A percentile compares a stretch with the other conserved stretches of the same genome.
phyloP scores from a whole-genome alignment of 2,329 filamentous ascomycete genomes.

The Emmonsiellopsis sp. region DNA sequence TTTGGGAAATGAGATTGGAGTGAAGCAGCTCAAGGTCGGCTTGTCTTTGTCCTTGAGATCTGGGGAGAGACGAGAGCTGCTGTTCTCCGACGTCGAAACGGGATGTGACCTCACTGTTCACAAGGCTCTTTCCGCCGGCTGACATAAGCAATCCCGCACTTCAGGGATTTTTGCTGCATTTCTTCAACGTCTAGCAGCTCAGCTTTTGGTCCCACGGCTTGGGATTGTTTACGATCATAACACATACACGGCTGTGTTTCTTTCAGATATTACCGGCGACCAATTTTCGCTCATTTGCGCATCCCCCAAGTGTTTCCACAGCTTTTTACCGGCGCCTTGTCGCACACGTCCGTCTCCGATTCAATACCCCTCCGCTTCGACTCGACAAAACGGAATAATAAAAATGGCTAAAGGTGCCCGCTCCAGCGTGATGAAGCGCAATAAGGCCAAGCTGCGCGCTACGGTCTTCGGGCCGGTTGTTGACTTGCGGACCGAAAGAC shows the following conservation, averaged over 20 bases:
- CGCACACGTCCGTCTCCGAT: not conserved
- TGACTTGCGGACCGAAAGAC: slow-evolving; percentile 66
- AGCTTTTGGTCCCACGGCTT: not conserved
- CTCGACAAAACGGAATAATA: slow-evolving; percentile 5
- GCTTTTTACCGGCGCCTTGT: too few species aligned
- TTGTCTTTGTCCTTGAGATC: not conserved
- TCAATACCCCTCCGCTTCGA: not conserved
- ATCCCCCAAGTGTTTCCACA: not conserved
- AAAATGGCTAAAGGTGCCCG: slow-evolving; percentile 82
- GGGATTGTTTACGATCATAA: not conserved
- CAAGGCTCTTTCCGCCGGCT: not conserved
- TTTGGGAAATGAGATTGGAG: not conserved
- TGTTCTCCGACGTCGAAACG: not conserved
- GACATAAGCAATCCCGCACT: not conserved
- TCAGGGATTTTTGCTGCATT: not conserved
- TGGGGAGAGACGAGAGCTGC: not conserved
- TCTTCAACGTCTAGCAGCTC: not conserved
- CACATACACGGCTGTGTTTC: too few species aligned
- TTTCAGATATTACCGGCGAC: too few species aligned
- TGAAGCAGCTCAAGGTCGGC: not conserved
- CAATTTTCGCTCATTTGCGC: too few species aligned
- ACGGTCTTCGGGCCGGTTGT: slow-evolving; percentile 79
- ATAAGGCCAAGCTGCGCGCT: slow-evolving; percentile 69
- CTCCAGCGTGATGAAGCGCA: slow-evolving; percentile 69
- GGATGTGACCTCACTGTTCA: not conserved